A percentile compares a stretch with the other conserved stretches of the same genome.
These are phyloP conservation scores for Nitzschia sp. DNA, from an alignment of 108 stramenopile species.

Conservation along the genomic window DNA sequence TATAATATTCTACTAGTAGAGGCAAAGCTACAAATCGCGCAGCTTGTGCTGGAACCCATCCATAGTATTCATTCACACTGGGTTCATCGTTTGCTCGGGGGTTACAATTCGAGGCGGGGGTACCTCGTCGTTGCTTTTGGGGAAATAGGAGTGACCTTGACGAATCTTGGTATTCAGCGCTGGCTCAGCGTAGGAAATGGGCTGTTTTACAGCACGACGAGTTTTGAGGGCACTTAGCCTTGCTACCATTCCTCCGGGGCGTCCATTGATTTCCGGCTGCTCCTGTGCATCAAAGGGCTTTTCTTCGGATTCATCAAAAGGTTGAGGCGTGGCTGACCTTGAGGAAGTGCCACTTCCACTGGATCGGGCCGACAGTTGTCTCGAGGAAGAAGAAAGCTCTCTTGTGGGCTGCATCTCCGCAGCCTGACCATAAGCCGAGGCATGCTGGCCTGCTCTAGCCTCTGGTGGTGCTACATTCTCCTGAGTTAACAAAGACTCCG, in stretches of 20 bases:
- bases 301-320: background rate
- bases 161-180: slow-evolving; percentile 45
- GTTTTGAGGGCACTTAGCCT: background rate
- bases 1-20: too few relatives aligned
- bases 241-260: background rate
- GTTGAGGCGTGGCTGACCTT: too few relatives aligned
- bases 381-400: background rate
- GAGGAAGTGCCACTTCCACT: too few relatives aligned
- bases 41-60: too few relatives aligned
- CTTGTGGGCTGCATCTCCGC: background rate
- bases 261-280: background rate
- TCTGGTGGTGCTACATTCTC: background rate
- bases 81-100: too few relatives aligned
- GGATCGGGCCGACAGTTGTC: background rate
- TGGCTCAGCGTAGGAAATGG: slow-evolving; percentile 58
- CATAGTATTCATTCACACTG: too few relatives aligned
- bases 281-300: background rate
- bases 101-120: background rate
- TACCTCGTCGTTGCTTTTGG: slow-evolving; percentile 26
- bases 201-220: slow-evolving; percentile 36
- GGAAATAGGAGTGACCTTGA: slow-evolving; percentile 44
- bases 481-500: background rate
- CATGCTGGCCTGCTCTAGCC: background rate
- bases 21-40: too few relatives aligned
- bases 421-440: background rate